Percentiles rank a stretch among this genome's conserved stretches.
phyloP scores from a whole-genome alignment of 2,329 filamentous ascomycete genomes.

The Monosporascus sp. region DNA sequence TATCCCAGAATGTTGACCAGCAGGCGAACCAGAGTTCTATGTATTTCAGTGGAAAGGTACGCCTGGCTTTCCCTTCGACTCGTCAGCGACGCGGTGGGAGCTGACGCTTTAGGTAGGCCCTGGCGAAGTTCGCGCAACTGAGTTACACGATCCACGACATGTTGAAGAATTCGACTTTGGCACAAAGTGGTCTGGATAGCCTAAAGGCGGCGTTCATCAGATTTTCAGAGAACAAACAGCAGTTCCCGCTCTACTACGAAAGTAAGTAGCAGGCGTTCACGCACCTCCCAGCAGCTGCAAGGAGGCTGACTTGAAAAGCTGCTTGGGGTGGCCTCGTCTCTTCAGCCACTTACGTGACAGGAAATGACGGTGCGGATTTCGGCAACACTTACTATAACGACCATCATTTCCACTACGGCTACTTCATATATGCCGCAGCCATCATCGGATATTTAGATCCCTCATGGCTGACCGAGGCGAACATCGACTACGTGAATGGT shows the following conservation, averaged over 20 bases:
- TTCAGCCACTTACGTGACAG: slow-evolving; percentile 63
- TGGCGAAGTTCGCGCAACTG: slow-evolving; percentile 71
- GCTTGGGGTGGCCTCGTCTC: slow-evolving; percentile 80
- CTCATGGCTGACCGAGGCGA: slow-evolving; percentile 60
- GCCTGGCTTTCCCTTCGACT: slow-evolving; percentile 1
- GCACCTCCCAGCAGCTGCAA: not conserved
- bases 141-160: slow-evolving; percentile 62
- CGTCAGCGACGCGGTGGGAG: slow-evolving; percentile 18
- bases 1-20: slow-evolving; percentile 67
- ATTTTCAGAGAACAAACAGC: slow-evolving; percentile 64
- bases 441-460: slow-evolving; percentile 76
- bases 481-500: slow-evolving; percentile 75
- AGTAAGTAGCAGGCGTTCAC: slow-evolving; percentile 32
- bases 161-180: slow-evolving; percentile 50
- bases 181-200: slow-evolving; percentile 50
- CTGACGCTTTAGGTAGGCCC: slow-evolving; percentile 37
- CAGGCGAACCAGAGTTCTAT: slow-evolving; percentile 77
- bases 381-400: slow-evolving; percentile 84
- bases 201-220: slow-evolving; percentile 61
- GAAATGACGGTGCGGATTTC: slow-evolving; percentile 71
- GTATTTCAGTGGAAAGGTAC: slow-evolving; percentile 85
- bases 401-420: slow-evolving; percentile 75
- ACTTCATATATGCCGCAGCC: slow-evolving; percentile 83
- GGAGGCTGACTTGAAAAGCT: slow-evolving; percentile 29
- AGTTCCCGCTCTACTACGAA: slow-evolving; percentile 61